phyloP scores from a whole-genome alignment of 2,329 filamentous ascomycete genomes.

The Cryphonectria parasitica region DNA sequence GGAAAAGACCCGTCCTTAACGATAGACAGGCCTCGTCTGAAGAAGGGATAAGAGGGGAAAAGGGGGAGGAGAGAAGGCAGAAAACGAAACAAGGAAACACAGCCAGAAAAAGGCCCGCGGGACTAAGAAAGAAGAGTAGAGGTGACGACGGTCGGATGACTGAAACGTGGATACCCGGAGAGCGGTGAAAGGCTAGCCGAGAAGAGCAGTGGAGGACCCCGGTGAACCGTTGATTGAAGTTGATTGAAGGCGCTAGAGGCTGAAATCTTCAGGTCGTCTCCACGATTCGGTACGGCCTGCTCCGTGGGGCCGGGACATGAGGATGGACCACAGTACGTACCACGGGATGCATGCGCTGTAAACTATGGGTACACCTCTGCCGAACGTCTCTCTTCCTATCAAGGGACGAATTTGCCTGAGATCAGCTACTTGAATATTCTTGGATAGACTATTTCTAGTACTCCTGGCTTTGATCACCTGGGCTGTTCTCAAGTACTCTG shows the following conservation, averaged over 20 bases:
- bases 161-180: slow-evolving; percentile 5
- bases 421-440: not conserved
- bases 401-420: not conserved
- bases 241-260: not conserved
- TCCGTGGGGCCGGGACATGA: slow-evolving; percentile 3
- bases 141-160: not conserved
- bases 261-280: not conserved
- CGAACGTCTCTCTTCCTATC: not conserved
- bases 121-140: not conserved
- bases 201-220: not conserved
- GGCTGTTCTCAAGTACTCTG: not conserved
- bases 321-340: not conserved
- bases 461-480: not conserved
- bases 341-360: not conserved
- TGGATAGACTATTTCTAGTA: not conserved
- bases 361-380: not conserved
- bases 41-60: not conserved
- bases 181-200: slow-evolving; percentile 4
- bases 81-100: not conserved
- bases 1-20: no score
- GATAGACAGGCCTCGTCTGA: not conserved
- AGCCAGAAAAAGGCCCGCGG: not conserved
- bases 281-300: not conserved
- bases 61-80: not conserved
- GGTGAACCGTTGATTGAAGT: not conserved